Evolutionary conservation across 2,329 filamentous ascomycete species (phyloP).

Genomic region (Fusarium solani-melongenae): DNA sequence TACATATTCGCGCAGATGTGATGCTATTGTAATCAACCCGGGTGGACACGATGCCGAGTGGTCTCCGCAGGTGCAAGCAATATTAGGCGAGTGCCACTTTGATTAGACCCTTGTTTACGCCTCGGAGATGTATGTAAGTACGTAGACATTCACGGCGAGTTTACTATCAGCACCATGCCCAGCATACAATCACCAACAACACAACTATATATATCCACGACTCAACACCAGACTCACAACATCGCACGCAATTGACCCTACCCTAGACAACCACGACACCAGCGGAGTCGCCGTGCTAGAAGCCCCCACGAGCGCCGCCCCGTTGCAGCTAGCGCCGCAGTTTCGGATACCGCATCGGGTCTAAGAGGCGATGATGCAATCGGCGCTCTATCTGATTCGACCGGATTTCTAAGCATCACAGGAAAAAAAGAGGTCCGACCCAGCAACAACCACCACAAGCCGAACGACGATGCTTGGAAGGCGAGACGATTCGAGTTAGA

Average conservation of each 20-base stretch:
- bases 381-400: conserved; percentile 36
- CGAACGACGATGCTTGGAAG: neutral
- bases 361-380: conserved; percentile 41
- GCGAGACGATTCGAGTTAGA: neutral
- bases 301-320: conserved; percentile 18
- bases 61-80: neutral
- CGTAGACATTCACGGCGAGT: neutral
- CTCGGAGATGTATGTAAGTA: neutral
- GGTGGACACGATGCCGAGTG: neutral
- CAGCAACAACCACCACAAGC: conserved; percentile 24
- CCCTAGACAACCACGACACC: conserved; percentile 2
- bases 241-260: neutral
- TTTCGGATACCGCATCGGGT: conserved; percentile 29
- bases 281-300: conserved; percentile 3
- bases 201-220: neutral
- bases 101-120: neutral
- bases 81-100: neutral
- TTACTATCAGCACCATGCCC: neutral
- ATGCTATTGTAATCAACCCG: conserved; percentile 3
- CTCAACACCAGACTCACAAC: neutral
- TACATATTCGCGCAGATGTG: neutral
- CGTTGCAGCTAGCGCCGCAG: conserved; percentile 33
- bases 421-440: conserved; percentile 18
- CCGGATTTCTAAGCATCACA: conserved; percentile 43
- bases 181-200: neutral